These are phyloP conservation scores for Cutaneotrichosporon arboriforme DNA, from an alignment of 1,284 basidiomycete genomes.

Conservation along the genomic window DNA sequence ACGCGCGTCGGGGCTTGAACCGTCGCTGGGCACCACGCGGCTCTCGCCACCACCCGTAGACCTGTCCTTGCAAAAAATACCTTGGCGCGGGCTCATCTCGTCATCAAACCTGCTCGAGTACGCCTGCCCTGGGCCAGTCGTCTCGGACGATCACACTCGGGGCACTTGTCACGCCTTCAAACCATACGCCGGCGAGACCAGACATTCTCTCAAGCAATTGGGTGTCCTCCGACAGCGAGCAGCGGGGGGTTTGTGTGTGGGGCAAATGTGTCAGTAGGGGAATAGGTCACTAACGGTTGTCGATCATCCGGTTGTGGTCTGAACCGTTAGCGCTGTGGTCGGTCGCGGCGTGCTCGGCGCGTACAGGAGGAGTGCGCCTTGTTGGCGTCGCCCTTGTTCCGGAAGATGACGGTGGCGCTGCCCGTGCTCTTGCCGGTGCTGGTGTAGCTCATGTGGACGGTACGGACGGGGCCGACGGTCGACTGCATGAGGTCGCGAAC, in stretches of 20 bases:
- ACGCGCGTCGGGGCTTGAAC: too few relatives aligned
- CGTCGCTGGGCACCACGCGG: too few relatives aligned
- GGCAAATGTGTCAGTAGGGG: constrained; percentile 9
- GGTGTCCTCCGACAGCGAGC: constrained; percentile 2
- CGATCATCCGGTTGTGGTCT: constrained; percentile 96
- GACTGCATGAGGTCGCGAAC: constrained; percentile 89
- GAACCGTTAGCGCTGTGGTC: constrained; percentile 2
- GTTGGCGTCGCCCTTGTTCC: constrained; percentile 78
- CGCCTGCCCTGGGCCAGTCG: too few relatives aligned
- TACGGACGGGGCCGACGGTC: constrained; percentile 81
- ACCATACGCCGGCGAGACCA: too few relatives aligned
- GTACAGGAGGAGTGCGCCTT: constrained; percentile 79
- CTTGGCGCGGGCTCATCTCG: too few relatives aligned
- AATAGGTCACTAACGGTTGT: constrained; percentile 89
- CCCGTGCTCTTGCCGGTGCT: constrained; percentile 81
- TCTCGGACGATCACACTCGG: too few relatives aligned
- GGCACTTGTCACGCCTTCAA: too few relatives aligned
- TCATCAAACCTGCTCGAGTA: too few relatives aligned
- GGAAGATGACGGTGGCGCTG: constrained; percentile 79
- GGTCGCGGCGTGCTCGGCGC: constrained; percentile 8
- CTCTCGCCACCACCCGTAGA: too few relatives aligned
- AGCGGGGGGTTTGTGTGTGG: constrained; percentile 12
- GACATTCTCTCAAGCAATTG: too few relatives aligned
- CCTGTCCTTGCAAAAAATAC: too few relatives aligned
- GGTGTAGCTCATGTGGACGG: constrained; percentile 82